Base-by-base conservation (phyloP, 306 rosid genomes). In the Amphicarpaea edgeworthii region DNA sequence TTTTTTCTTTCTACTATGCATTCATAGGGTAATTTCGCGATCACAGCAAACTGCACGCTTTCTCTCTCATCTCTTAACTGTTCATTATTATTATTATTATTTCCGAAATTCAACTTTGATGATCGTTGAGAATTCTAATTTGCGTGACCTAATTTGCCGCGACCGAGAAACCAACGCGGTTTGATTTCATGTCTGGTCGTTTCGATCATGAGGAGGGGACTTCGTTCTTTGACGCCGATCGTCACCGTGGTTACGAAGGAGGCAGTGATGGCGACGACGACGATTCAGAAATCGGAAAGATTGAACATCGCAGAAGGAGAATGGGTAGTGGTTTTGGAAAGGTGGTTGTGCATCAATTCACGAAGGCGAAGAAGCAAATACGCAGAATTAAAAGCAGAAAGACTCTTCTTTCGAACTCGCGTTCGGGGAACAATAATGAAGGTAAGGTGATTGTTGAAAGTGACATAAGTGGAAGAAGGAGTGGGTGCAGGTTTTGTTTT, bases 401-500 rank as follows among this genome's bases (percentile, higher is more conserved):
- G 69, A 12, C 23, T 47, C 72, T 69, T 78, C 42, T 81, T 79
- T 8, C 55, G 41, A 26, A 58, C 68, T 46, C 88, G 10, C 32
- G 79, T 12, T 79, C 66, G n/a, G 12, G 28, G 69, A 40, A 3
- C 32, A 1, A 30, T 24, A 24, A 17, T 5, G 30, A 41, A 40
- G 90, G 87, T 81, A 88, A 81, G 85, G 71, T 30, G 65, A 68
- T 49, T 75, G 50, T 58, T 45, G 73, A 10, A 5, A 32, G 42
- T 46, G 77, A 26, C 72, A 47, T 28, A 80, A 30, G 3, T 77
- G 28, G 63, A 77, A 66, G 77, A 28, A 30, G 70, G 72, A 70
- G n/a, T 73, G 84, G 88, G 5, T 87, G 96, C 82, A 82, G 26
- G 83, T 84, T 87, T 64, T 93, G 98, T 82, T 89, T 88, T 55